Evolutionary conservation across 805 yeast genomes (phyloP).

Genomic region (Grigorovia yakushimaensis): DNA sequence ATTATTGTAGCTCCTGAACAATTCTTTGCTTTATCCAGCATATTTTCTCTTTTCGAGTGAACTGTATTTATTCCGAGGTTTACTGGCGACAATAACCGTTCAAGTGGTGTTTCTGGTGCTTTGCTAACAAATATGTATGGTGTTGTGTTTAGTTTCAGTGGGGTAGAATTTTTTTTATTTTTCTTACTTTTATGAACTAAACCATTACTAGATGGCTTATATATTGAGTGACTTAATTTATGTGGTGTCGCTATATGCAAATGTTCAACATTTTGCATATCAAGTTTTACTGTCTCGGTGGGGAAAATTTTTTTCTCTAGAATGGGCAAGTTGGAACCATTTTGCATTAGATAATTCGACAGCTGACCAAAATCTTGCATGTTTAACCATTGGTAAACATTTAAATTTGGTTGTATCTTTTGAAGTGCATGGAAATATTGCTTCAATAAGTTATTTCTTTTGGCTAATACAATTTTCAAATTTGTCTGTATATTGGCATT

Average conservation of each 20-base stretch:
- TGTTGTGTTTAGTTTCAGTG: background rate
- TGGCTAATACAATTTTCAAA: background rate
- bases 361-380: background rate
- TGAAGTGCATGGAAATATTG: background rate
- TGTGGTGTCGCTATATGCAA: background rate
- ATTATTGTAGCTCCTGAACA: background rate
- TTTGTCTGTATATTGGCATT: background rate
- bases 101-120: constrained; percentile 1
- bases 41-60: background rate
- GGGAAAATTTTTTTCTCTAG: background rate
- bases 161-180: too few species aligned
- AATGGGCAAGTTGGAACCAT: background rate
- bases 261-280: background rate
- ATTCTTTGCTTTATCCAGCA: background rate
- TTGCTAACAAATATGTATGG: background rate
- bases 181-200: background rate
- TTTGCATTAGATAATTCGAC: background rate
- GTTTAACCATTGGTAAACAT: background rate
- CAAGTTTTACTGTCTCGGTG: background rate
- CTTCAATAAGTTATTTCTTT: background rate
- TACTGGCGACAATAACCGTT: constrained; percentile 2
- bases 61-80: background rate
- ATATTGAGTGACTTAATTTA: background rate
- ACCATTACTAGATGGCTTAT: background rate
- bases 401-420: background rate